Evolutionary conservation across 495 filamentous ascomycete species (phyloP), one percentile per base, ranked within the genome.

Genomic region (Platismatia glauca): DNA sequence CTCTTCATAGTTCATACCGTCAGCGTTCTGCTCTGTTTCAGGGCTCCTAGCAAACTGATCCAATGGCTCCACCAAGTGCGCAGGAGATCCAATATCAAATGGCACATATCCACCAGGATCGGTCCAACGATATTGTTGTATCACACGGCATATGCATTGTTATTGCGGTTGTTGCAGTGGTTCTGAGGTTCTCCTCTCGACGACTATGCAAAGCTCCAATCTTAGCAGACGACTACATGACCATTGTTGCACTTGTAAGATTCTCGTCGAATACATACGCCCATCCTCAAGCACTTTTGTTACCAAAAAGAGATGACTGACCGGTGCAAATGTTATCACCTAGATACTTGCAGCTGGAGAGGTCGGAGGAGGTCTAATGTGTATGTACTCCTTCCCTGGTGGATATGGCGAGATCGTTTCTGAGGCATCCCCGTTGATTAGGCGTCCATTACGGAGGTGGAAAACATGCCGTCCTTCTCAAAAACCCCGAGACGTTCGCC

Each of bases 181-280:
- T 71, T 12, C 60, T 79, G 37, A 72, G 78, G 6, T 70, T 76
- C 44, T 43, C 74, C 22, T 72, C 78, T 38, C 72, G 78, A 24
- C 46, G 75, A 15, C 70, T 73, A 34, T 70, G 73, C 34, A 71
- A 72, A 69, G 72, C 78, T 11, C 62, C 62, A 11, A 72, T 79
- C 22, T 71, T 71, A 0, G 52, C 73, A 4, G 77, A 81, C 64
- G 78, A 81, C 58, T 79, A 76, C 56, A 69, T 76, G 13, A 74
- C 70, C 18, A 48, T 63, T 2, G 12, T 55, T 20, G 64, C 68
- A 18, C 48, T 65, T 35, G 63, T 67, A 27, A 39, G 58, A 38
- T 8, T 53, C 29, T 52, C 48, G 16, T 29, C 3, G 29, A 18
- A 53, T 20, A 34, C 16, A 7, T 9, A 16, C 8, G 4, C 16